Base-by-base conservation (phyloP, 2,329 filamentous ascomycete species). In the Penicillium sp. region DNA sequence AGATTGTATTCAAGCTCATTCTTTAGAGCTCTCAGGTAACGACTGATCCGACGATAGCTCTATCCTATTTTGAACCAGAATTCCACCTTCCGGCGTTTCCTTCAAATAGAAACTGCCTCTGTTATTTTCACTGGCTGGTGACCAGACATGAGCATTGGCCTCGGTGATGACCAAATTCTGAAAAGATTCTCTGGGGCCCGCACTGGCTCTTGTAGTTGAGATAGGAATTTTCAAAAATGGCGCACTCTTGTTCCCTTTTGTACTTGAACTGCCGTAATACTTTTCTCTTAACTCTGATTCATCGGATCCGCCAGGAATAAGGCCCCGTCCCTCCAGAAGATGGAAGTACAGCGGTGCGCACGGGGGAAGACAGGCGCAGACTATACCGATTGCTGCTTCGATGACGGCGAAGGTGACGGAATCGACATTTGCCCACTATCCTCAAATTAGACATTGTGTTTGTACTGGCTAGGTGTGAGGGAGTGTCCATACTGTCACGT, bases 341-440 rank as follows among this genome's bases (percentile, higher is more conserved):
- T 10, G 22, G 5, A 35, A 29, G 37, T 29, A 51, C 13, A 51
- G 22, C 14, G 35, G 35, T 14, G 35, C 37, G 6, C 37, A 51
- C 27, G 48, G 24, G 14, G 48, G 48, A 2, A 51, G 48, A 31
- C 48, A 43, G 8, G 48, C 48, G 21, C 51, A 53, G 43, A 53
- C 22, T 22, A 53, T 53, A 8, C 51, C 51, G 3, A 41, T 24
- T 3, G 29, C 43, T 10, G 43, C 43, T 31, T 53, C 43, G 21
- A 53, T 43, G 19, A 53, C 22, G 2, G 51, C 48, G 16, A 53
- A 53, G 8, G 51, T 53, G 43, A 31, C 22, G 8, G 31, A 47
- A 35, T 53, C 27, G 31, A 48, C 24, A 48, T 53, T 53, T 24
- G 7, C 7, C 51, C 51, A 53, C 51, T 53, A 8, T 21, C 21